phyloP scores from a whole-genome alignment of 2,329 filamentous ascomycete genomes.

The Fusarium sambucinum region DNA sequence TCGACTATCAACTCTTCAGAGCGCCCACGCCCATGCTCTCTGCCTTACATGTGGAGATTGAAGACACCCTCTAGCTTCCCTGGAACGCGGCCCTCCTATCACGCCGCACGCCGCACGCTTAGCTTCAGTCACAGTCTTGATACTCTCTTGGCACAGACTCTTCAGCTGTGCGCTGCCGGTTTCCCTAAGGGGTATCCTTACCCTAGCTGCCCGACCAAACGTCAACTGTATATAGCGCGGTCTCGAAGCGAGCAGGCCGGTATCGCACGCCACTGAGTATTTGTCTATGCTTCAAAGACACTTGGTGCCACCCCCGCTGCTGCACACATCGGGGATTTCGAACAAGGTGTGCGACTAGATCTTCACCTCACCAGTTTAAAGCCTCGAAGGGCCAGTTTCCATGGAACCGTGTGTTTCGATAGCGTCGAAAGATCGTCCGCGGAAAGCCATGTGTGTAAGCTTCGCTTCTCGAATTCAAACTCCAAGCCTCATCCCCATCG shows the following conservation, averaged over 20 bases:
- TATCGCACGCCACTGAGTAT: constrained; percentile 30
- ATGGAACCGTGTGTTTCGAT: background rate
- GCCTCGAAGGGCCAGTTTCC: background rate
- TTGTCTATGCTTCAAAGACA: constrained; percentile 15
- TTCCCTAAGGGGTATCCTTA: constrained; percentile 27
- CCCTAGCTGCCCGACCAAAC: constrained; percentile 33
- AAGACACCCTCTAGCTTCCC: constrained; percentile 27
- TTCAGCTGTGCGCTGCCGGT: constrained; percentile 26
- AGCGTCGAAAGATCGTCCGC: background rate
- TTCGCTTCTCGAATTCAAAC: constrained; percentile 19
- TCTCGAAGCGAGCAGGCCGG: constrained; percentile 37
- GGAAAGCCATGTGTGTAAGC: constrained; percentile 7
- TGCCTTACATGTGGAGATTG: constrained; percentile 39
- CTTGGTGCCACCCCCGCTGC: constrained; percentile 12
- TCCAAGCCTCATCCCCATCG: constrained; percentile 24
- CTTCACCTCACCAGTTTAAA: background rate
- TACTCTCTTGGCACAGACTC: constrained; percentile 32
- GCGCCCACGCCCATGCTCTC: constrained; percentile 32
- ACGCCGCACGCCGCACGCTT: constrained; percentile 31
- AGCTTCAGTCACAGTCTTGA: constrained; percentile 28
- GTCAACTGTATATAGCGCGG: constrained; percentile 28
- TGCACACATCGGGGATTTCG: background rate
- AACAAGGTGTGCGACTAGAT: background rate
- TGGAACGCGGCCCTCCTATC: constrained; percentile 20
- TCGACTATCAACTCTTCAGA: constrained; percentile 25